Evolutionary conservation across 2,329 filamentous ascomycete genomes (phyloP).

Genomic region (Neonectria neomacrospora): DNA sequence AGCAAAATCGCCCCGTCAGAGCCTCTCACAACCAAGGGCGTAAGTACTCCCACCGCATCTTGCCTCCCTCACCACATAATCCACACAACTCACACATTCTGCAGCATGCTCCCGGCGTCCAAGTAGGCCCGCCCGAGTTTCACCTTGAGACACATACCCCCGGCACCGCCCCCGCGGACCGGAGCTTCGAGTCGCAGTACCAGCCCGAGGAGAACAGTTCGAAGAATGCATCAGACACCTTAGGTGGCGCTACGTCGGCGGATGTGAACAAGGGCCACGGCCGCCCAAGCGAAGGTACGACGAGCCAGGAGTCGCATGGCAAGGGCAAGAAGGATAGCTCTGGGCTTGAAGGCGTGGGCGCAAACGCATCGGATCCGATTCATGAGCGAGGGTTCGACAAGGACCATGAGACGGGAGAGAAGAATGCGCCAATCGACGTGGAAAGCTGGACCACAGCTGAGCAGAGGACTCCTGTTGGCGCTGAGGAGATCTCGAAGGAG

Average conservation of each 20-base stretch:
- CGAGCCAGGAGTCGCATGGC: conserved; percentile 54
- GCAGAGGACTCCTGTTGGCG: conserved; percentile 35
- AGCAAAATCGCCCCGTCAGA: conserved; percentile 61
- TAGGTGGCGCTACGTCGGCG: conserved; percentile 57
- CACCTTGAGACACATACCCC: conserved; percentile 68
- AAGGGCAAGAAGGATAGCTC: conserved; percentile 51
- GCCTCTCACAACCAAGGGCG: conserved; percentile 64
- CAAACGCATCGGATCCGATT: conserved; percentile 45
- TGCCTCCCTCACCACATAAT: background rate
- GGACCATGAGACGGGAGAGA: conserved; percentile 38
- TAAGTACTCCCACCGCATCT: conserved; percentile 51
- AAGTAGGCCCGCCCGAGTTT: conserved; percentile 73
- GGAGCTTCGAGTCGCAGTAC: conserved; percentile 54
- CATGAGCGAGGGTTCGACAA: conserved; percentile 47
- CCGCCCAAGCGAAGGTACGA: conserved; percentile 57
- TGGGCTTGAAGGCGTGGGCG: conserved; percentile 55
- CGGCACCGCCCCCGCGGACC: conserved; percentile 68
- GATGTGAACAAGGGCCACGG: conserved; percentile 58
- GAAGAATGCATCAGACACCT: conserved; percentile 51
- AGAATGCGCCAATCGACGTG: conserved; percentile 30
- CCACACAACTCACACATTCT: conserved; percentile 23
- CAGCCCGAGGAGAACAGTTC: conserved; percentile 44
- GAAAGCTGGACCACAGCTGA: conserved; percentile 38
- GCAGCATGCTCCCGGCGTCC: conserved; percentile 72
- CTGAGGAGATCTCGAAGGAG: conserved; percentile 40